These are phyloP conservation scores for Heliamphora exappendiculata DNA, from an alignment of 148 eudicot species.

Conservation along the genomic window DNA sequence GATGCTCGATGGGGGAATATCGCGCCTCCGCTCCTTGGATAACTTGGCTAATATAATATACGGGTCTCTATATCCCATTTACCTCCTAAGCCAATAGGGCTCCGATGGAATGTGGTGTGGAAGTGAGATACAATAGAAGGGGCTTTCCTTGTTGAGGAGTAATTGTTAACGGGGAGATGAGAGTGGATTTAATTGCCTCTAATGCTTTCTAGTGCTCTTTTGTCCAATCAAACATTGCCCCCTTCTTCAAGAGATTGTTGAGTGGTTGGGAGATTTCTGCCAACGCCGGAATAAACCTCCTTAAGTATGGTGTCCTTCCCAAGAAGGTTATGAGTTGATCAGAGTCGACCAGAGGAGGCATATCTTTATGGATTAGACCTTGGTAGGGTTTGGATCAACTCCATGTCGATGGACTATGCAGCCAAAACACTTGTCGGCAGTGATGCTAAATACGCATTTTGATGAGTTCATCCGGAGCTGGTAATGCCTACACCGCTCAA, in stretches of 20 bases:
- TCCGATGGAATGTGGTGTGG: background rate
- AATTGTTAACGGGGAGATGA: background rate
- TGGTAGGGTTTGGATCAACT: background rate
- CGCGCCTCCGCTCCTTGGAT: background rate
- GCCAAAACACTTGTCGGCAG: background rate
- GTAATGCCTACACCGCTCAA: background rate
- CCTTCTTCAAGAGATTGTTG: background rate
- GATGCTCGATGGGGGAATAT: background rate
- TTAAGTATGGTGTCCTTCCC: background rate
- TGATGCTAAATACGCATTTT: background rate
- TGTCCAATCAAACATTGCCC: background rate
- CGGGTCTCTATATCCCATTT: background rate
- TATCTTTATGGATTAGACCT: background rate
- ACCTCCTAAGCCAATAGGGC: background rate
- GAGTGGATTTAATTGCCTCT: background rate
- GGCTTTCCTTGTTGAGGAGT: background rate
- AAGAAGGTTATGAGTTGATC: background rate
- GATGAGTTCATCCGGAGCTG: background rate
- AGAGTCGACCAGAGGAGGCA: background rate
- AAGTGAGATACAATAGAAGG: background rate
- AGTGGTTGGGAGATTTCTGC: background rate
- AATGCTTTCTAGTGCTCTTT: background rate
- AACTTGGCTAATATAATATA: background rate
- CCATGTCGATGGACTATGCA: slow-evolving; percentile 1
- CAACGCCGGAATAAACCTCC: background rate